phyloP scores from a whole-genome alignment of 495 filamentous ascomycete genomes.

The Neurospora sp. region DNA sequence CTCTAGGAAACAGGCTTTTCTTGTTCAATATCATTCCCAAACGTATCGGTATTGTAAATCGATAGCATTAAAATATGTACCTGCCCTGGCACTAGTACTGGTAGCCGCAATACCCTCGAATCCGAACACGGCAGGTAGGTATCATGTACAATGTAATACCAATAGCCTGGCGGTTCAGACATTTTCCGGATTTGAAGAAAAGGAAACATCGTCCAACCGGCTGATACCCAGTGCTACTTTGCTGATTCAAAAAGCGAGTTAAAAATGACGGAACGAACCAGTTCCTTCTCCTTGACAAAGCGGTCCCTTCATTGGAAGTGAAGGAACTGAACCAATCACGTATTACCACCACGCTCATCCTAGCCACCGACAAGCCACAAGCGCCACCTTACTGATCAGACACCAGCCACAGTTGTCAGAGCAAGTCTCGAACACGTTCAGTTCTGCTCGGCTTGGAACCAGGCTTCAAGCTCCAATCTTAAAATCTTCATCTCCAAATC shows the following conservation, averaged over 20 bases:
- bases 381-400: not conserved
- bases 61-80: not conserved
- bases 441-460: not conserved
- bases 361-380: not conserved
- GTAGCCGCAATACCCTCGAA: not conserved
- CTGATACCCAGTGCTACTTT: not conserved
- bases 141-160: not conserved
- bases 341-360: not conserved
- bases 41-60: not conserved
- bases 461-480: conserved; percentile 1
- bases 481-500: conserved; percentile 8
- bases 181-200: not conserved
- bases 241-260: not conserved
- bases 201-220: not conserved
- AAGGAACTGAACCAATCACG: not conserved
- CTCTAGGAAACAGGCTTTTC: not conserved
- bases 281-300: not conserved
- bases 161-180: not conserved
- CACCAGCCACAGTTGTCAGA: not conserved
- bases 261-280: not conserved
- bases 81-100: not conserved
- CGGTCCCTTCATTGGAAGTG: not conserved
- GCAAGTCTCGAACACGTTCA: not conserved
- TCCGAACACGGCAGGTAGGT: not conserved
- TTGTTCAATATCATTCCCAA: not conserved